These are phyloP conservation scores for Blastomyces emzantsi DNA, from an alignment of 2,329 filamentous ascomycete species.

Conservation along the genomic window DNA sequence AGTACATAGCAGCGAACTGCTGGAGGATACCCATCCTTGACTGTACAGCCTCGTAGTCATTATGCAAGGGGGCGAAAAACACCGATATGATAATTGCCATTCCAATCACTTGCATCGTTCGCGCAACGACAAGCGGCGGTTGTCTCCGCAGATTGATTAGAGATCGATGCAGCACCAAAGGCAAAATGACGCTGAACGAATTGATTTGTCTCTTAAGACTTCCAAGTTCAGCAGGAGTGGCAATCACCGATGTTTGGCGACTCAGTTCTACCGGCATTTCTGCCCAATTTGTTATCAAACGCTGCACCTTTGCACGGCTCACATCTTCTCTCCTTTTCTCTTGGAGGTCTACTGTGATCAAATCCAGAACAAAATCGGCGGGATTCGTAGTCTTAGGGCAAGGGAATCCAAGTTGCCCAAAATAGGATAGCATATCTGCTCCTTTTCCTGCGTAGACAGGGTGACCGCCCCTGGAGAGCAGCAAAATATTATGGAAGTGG, in stretches of 20 bases:
- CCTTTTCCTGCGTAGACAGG: conserved; percentile 60
- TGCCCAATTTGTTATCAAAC: conserved; percentile 53
- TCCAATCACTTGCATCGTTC: conserved; percentile 58
- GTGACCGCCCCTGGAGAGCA: conserved; percentile 60
- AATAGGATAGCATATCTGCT: conserved; percentile 56
- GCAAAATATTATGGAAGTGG: conserved; percentile 61
- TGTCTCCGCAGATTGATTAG: conserved; percentile 61
- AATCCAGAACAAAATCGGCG: conserved; percentile 66
- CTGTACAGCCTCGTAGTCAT: conserved; percentile 62
- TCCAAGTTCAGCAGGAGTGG: conserved; percentile 63
- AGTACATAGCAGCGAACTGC: conserved; percentile 52
- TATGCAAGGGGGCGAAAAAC: conserved; percentile 62
- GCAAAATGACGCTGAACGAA: conserved; percentile 54
- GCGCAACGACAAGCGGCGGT: conserved; percentile 54
- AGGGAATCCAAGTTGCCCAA: conserved; percentile 49
- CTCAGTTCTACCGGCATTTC: conserved; percentile 17
- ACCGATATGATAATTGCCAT: conserved; percentile 55
- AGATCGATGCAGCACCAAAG: conserved; percentile 58
- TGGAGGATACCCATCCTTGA: conserved; percentile 66
- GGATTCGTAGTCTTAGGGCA: conserved; percentile 65
- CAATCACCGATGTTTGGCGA: conserved; percentile 38
- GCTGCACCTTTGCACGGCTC: conserved; percentile 53
- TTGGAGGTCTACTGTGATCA: conserved; percentile 68
- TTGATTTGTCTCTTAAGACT: conserved; percentile 56
- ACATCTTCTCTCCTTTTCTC: conserved; percentile 53